These are phyloP conservation scores for Psilocybe cubensis DNA, from an alignment of 768 basidiomycete species.

Conservation along the genomic window DNA sequence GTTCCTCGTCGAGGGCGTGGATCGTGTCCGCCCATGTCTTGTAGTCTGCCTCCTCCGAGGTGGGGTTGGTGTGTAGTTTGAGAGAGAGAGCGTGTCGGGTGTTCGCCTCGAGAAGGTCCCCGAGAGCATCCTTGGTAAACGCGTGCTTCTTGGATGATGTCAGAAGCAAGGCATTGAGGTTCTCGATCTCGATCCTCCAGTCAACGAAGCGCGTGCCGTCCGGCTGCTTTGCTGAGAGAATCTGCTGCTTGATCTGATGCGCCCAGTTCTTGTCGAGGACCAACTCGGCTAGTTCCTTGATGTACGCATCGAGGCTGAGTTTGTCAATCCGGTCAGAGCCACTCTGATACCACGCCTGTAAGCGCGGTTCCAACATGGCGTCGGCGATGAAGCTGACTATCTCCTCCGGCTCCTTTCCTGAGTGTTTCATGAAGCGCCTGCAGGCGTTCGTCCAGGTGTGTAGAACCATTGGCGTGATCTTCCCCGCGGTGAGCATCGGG, in stretches of 20 bases:
- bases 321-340: not conserved
- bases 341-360: not conserved
- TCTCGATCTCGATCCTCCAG: constrained; percentile 23
- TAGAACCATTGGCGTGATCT: not conserved
- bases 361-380: not conserved
- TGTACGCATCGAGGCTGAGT: not conserved
- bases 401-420: not conserved
- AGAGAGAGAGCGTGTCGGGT: too few species aligned
- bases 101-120: too few species aligned
- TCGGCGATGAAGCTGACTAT: not conserved
- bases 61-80: too few species aligned
- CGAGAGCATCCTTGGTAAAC: too few species aligned
- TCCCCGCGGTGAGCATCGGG: not conserved
- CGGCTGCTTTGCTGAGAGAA: constrained; percentile 12
- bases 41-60: too few species aligned
- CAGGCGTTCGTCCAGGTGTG: not conserved
- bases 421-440: not conserved
- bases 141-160: too few species aligned
- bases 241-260: not conserved
- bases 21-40: not conserved
- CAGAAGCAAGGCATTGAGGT: not conserved
- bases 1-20: too few species aligned
- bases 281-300: not conserved
- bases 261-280: not conserved
- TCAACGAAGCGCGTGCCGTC: constrained; percentile 13